Evolutionary conservation across 2,329 filamentous ascomycete genomes (phyloP).

Genomic region (Xylaria sp.): DNA sequence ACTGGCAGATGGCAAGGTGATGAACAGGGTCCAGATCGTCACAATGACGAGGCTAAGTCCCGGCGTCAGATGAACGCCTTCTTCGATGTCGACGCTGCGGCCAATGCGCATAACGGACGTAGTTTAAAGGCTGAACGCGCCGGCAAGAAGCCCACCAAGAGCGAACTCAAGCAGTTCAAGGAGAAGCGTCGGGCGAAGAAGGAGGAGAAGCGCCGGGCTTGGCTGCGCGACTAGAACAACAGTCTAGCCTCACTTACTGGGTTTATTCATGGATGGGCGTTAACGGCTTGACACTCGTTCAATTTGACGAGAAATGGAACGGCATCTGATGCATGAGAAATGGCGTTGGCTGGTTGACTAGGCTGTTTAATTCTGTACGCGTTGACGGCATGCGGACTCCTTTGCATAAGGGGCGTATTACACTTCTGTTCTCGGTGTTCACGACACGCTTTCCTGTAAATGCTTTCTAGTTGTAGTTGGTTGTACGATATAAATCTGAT

Average conservation of each 20-base stretch:
- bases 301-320: conserved; percentile 8
- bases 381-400: conserved; percentile 1
- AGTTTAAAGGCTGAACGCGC: conserved; percentile 88
- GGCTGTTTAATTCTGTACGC: neutral
- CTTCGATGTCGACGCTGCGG: conserved; percentile 92
- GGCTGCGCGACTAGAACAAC: conserved; percentile 70
- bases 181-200: conserved; percentile 85
- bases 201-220: conserved; percentile 88
- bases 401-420: conserved; percentile 8
- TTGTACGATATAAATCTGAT: conserved; percentile 9
- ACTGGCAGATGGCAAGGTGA: conserved; percentile 75
- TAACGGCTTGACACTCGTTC: conserved; percentile 12
- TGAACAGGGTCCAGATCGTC: conserved; percentile 64
- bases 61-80: conserved; percentile 85
- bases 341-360: conserved; percentile 14
- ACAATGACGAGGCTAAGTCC: conserved; percentile 84
- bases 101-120: conserved; percentile 81
- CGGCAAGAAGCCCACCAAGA: conserved; percentile 75
- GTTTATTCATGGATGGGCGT: conserved; percentile 10
- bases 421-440: neutral
- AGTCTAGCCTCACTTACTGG: neutral
- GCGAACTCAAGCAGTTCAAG: conserved; percentile 85
- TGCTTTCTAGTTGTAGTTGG: neutral
- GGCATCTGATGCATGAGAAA: conserved; percentile 11
- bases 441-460: neutral